A percentile compares a stretch with the other conserved stretches of the same genome.
Conservation (phyloP, 208 protist genomes). For the Polymyxa betae region DNA sequence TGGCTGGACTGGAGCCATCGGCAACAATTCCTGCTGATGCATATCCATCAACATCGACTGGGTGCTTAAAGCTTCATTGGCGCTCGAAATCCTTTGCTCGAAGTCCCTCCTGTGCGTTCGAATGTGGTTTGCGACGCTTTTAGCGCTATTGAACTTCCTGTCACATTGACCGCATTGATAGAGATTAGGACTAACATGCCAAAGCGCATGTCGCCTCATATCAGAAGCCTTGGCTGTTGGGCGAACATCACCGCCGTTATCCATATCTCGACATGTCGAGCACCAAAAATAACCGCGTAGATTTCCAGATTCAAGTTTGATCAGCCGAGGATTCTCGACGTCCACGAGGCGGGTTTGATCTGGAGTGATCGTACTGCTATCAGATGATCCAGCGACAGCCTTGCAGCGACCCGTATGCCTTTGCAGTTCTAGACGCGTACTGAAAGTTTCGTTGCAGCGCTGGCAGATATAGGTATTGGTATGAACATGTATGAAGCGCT, state of each 20-base stretch:
- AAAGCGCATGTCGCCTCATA: slow-evolving; percentile 32
- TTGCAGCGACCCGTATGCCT: slow-evolving; percentile 23
- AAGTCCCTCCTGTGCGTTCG: background rate
- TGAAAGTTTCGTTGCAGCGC: background rate
- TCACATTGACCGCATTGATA: slow-evolving; percentile 28
- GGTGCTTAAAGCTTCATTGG: background rate
- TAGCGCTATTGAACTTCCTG: background rate
- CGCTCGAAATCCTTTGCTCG: slow-evolving; percentile 20
- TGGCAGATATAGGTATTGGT: background rate
- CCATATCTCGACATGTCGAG: slow-evolving; percentile 35
- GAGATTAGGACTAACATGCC: background rate
- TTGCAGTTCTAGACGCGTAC: slow-evolving; percentile 20
- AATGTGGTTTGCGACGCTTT: slow-evolving; percentile 40
- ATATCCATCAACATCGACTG: too few species aligned
- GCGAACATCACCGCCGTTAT: background rate
- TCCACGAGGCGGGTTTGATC: background rate
- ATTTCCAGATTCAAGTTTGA: slow-evolving; percentile 33
- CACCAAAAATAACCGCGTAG: slow-evolving; percentile 7
- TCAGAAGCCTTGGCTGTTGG: slow-evolving; percentile 29
- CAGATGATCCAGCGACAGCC: background rate
- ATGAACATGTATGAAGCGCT: background rate
- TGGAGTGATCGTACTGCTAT: background rate
- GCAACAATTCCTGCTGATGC: too few species aligned
- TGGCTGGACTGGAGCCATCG: background rate
- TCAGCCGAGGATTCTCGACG: slow-evolving; percentile 12